These are phyloP conservation scores for Falciphora oryzae DNA, from an alignment of 2,329 filamentous ascomycete species.

Conservation along the genomic window DNA sequence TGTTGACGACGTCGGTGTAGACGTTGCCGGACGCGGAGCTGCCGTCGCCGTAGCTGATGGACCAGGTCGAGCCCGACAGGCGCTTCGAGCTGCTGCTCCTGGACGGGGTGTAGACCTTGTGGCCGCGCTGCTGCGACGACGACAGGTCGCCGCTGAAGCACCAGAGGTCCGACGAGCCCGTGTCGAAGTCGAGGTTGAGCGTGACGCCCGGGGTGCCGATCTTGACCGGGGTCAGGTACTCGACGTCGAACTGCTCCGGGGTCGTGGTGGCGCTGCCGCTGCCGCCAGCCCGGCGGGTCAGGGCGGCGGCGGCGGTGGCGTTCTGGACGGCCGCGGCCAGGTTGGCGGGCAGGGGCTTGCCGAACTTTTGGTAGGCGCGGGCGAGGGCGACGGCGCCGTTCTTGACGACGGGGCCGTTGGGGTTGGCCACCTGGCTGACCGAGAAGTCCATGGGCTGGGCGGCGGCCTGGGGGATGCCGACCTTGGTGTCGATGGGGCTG, in stretches of 20 bases:
- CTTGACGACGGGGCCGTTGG: constrained; percentile 23
- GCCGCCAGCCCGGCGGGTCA: constrained; percentile 17
- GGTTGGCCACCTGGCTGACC: constrained; percentile 31
- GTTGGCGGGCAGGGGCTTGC: constrained; percentile 25
- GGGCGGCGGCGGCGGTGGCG: constrained; percentile 11
- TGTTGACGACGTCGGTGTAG: constrained; percentile 25
- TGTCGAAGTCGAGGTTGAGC: constrained; percentile 27
- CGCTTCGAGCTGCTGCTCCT: constrained; percentile 23
- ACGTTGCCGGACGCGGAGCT: constrained; percentile 25
- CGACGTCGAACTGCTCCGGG: constrained; percentile 26
- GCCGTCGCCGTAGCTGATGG: constrained; percentile 28
- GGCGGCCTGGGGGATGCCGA: background rate
- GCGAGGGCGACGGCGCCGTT: constrained; percentile 29
- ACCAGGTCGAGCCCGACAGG: constrained; percentile 23
- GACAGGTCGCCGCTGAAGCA: constrained; percentile 27
- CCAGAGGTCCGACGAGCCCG: constrained; percentile 30
- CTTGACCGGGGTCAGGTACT: constrained; percentile 34
- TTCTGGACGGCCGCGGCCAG: constrained; percentile 22
- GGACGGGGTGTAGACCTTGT: constrained; percentile 24
- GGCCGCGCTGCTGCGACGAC: constrained; percentile 19
- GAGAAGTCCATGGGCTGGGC: constrained; percentile 17
- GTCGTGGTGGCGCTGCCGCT: constrained; percentile 25
- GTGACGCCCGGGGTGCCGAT: constrained; percentile 31
- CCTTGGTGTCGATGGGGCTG: constrained; percentile 8
- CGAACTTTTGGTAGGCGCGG: constrained; percentile 33